Evolutionary conservation across 139 green algal genomes (phyloP), one percentile per base, ranked within the genome.

Genomic region (Diplosphaera chodatii): DNA sequence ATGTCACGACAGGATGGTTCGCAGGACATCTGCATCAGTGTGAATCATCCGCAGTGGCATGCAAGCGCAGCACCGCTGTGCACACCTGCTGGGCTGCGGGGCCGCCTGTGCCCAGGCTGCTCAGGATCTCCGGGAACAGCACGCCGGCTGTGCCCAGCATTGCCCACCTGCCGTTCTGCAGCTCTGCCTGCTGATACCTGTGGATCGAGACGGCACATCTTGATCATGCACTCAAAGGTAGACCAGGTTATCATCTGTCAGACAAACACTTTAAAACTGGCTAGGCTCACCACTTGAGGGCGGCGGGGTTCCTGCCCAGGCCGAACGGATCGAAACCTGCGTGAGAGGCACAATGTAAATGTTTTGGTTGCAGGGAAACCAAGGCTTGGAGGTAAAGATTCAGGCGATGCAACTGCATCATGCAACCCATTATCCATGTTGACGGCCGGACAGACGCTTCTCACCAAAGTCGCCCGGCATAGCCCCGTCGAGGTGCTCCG

Each of bases 101-200:
- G 69, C 69, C 69, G 18, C 55, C 69, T 1, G 33, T 27, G 32
- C 69, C 69, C 27, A 56, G 3, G n/a, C 67, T 28, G 41, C 67
- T 68, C 15, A 77, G 33, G 8, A 84, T 63, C 28, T 86, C 74
- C 56, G 72, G 64, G 25, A 69, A 68, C 27, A 88, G 73, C 69
- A 88, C 77, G 74, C 85, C 85, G 3, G 79, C 80, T 40, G 83
- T 78, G 71, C 77, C 85, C 20, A 89, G 71, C 83, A 87, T 87
- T 34, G 83, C 82, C 78, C 75, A 86, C 65, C 85, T 75, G 64
- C 75, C 83, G 74, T 90, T 78, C 81, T 83, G 71, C 48, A 85
- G 74, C 81, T 88, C 83, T 21, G 77, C 77, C 66, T 85, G 74
- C 34, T 64, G 63, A 70, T 84, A 84, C 77, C 48, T 66, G 41